Evolutionary conservation across 148 eudicot genomes (phyloP).

Genomic region (Rhododendron henanense): DNA sequence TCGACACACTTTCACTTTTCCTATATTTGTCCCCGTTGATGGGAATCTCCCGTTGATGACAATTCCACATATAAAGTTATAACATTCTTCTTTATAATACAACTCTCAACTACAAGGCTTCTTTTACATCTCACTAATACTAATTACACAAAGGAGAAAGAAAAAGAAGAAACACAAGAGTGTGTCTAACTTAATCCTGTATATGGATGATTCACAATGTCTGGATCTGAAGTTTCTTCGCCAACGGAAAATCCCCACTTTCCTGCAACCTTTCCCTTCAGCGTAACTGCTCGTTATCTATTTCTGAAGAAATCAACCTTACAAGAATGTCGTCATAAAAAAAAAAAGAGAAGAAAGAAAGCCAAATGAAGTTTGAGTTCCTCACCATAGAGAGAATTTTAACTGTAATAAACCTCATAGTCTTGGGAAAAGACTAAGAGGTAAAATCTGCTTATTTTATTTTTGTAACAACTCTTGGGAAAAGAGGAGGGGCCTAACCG

Average conservation of each 20-base stretch:
- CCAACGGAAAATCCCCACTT: background rate
- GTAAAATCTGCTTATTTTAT: background rate
- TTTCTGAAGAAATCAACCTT: background rate
- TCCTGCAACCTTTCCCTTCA: background rate
- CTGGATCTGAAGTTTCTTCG: background rate
- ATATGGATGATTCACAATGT: background rate
- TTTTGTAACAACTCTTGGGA: background rate
- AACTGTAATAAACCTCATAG: background rate
- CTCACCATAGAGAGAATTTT: background rate
- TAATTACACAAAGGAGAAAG: conserved; percentile 10
- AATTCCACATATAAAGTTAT: background rate
- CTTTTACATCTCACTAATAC: conserved; percentile 11
- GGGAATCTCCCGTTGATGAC: background rate
- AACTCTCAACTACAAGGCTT: conserved; percentile 1
- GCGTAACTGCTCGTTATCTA: background rate
- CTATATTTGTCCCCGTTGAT: background rate
- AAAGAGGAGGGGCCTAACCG: background rate
- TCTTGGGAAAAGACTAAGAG: background rate
- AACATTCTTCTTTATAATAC: too few relatives aligned
- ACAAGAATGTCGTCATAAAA: too few relatives aligned
- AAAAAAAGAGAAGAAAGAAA: background rate
- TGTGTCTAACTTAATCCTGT: background rate
- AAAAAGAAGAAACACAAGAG: background rate
- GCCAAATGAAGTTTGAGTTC: background rate
- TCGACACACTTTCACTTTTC: background rate